Evolutionary conservation across 495 filamentous ascomycete genomes (phyloP).

Genomic region (Aspergillus avenaceus): DNA sequence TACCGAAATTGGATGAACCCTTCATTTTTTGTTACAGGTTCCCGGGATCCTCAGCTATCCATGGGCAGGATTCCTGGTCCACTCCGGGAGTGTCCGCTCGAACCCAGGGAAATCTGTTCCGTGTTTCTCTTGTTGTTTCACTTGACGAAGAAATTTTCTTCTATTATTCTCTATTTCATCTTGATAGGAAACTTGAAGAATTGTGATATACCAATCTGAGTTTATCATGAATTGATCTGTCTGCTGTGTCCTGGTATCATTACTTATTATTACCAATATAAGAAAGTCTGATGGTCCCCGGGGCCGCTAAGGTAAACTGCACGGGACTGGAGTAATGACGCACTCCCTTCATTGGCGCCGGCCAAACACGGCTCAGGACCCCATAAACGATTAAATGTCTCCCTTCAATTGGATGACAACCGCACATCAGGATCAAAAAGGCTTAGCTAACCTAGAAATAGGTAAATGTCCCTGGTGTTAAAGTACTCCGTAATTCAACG

Average conservation of each 20-base stretch:
- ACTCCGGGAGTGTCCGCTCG: slow-evolving; percentile 18
- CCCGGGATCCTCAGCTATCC: not conserved
- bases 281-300: too few relatives aligned
- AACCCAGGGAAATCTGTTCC: not conserved
- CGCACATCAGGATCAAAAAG: slow-evolving; percentile 8
- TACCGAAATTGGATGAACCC: not conserved
- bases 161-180: too few relatives aligned
- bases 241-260: too few relatives aligned
- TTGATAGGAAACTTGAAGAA: too few relatives aligned
- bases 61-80: slow-evolving; percentile 5
- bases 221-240: too few relatives aligned
- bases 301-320: not conserved
- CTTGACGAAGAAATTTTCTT: not conserved
- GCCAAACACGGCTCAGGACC: not conserved
- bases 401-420: not conserved
- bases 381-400: not conserved
- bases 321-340: not conserved
- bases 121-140: not conserved
- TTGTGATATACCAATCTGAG: too few relatives aligned
- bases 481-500: not conserved
- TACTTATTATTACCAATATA: too few relatives aligned
- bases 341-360: not conserved
- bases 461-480: not conserved
- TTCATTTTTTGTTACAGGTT: not conserved
- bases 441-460: not conserved